A percentile compares a stretch with the other conserved stretches of the same genome.
These are phyloP conservation scores for Blastocystis sp. DNA, from an alignment of 352 stramenopile species.

Conservation along the genomic window DNA sequence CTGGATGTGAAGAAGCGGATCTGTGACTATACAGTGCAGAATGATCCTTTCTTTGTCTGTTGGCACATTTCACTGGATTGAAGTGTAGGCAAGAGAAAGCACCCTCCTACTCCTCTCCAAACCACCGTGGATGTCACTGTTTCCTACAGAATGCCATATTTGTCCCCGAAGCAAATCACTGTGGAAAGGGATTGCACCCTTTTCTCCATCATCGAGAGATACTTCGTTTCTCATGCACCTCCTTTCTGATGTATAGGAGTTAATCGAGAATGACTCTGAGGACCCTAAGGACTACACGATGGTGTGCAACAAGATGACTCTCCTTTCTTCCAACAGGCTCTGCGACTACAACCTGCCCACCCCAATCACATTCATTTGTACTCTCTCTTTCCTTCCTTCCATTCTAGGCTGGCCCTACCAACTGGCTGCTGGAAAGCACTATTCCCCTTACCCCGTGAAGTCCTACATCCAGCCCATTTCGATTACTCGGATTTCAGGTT, in stretches of 20 bases:
- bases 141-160: not conserved
- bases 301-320: not conserved
- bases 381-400: not conserved
- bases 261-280: not conserved
- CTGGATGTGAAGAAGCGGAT: not conserved
- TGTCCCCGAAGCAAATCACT: not conserved
- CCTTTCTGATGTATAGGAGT: not conserved
- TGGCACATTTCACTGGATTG: not conserved
- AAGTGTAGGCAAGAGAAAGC: not conserved
- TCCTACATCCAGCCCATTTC: too few species aligned
- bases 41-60: not conserved
- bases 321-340: not conserved
- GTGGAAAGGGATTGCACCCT: not conserved
- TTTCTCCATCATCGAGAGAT: not conserved
- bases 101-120: not conserved
- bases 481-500: too few species aligned
- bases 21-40: not conserved
- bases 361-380: not conserved
- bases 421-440: too few species aligned
- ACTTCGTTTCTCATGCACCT: not conserved
- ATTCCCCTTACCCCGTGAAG: too few species aligned
- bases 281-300: not conserved
- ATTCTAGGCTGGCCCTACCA: too few species aligned
- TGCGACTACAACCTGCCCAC: not conserved
- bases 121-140: not conserved